Base-by-base conservation (phyloP, 179 eudicot species). In the Amaranthus tricolor region DNA sequence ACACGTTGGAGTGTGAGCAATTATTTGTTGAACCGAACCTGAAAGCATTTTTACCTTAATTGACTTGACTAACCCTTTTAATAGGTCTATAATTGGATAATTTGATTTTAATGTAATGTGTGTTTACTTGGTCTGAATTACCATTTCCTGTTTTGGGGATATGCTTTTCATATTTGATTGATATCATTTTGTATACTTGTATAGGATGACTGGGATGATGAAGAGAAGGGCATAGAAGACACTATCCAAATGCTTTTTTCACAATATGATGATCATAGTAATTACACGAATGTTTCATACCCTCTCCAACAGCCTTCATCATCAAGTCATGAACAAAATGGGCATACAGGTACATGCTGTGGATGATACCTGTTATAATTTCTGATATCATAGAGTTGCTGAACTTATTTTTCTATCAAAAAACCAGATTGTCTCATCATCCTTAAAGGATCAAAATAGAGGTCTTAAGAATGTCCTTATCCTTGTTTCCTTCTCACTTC, bases 241-340 rank as follows among this genome's bases (percentile, higher is more conserved):
- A 78, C 21, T 58, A 66, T 78, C 43, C 72, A 72, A 15, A 50
- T 14, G 68, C 51, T 66, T 19, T 66, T 78, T 47, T 65, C 76
- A 40, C 60, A 72, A 24, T 66, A 66, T 78, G 81, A 66, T 66
- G 81, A 72, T 20, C 67, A 59, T 31, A 48, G 56, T 53, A 63
- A 54, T 67, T 72, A 14, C 44, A 51, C 12, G 15, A 47, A 63
- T 21, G 51, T 12, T 45, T 16, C 75, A 53, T 21, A 58, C 62
- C 50, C 45, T 58, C 48, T 40, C 54, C 81, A 49, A 49, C 53
- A 68, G 12, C 43, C 45, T 7, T 66, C 62, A 17, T 19, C 43
- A 66, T 19, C 76, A 0, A 31, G 40, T 11, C 58, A 63, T 58
- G 73, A 7, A 14, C 66, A 72, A n/a, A 31, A 66, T 17, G 67